Percentiles rank a stretch among this genome's conserved stretches.
These are phyloP conservation scores for Diphasiastrum complanatum DNA, from an alignment of 83 land plant genomes.

Conservation along the genomic window DNA sequence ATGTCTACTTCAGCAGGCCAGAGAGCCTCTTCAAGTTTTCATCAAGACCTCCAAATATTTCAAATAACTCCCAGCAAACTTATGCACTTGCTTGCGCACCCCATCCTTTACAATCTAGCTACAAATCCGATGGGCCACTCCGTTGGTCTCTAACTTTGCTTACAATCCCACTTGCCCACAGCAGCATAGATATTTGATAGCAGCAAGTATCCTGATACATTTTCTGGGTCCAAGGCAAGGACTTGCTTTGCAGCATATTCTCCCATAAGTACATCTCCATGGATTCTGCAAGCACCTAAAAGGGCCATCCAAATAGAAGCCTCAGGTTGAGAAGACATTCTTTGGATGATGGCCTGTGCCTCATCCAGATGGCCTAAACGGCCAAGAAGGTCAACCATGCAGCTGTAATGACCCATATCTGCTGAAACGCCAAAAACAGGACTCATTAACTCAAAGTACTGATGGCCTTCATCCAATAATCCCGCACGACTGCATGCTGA, in stretches of 20 bases:
- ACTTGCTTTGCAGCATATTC: constrained; percentile 29
- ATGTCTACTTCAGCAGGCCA: no score
- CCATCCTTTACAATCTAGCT: no score
- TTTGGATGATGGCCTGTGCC: constrained; percentile 20
- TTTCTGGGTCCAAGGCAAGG: constrained; percentile 29
- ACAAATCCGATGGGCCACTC: no score
- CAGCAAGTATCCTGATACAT: constrained; percentile 30
- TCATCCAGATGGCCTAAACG: constrained; percentile 32
- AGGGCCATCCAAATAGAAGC: constrained; percentile 27
- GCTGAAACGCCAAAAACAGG: constrained; percentile 14
- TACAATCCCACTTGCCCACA: constrained; percentile 35
- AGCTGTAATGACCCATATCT: no score
- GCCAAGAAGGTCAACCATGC: constrained; percentile 32
- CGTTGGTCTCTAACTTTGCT: constrained; percentile 17
- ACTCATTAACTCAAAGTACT: constrained; percentile 17
- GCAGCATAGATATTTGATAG: constrained; percentile 41
- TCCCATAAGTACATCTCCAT: constrained; percentile 25
- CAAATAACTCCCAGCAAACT: no score
- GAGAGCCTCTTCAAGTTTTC: no score
- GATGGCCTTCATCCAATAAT: no score
- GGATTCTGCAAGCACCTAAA: constrained; percentile 26
- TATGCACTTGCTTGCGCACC: no score
- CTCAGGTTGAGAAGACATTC: constrained; percentile 29
- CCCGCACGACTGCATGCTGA: no score
- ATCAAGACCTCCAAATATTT: no score